These are phyloP conservation scores for Helotiales sp. DNA, from an alignment of 2,329 filamentous ascomycete species.

Conservation along the genomic window DNA sequence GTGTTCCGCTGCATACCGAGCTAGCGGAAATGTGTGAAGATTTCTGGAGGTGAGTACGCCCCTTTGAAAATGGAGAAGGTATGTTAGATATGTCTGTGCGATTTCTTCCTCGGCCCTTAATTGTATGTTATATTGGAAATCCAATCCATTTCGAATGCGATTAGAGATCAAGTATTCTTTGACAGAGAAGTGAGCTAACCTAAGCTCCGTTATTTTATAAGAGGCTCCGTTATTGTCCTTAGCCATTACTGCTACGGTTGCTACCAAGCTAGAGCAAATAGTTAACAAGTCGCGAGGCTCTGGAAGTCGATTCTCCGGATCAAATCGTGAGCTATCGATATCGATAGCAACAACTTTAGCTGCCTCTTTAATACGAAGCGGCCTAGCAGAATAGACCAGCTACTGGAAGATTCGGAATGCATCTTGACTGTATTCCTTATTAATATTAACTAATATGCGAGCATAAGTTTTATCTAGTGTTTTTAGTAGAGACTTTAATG, in stretches of 20 bases:
- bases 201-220: neutral
- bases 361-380: slow-evolving; percentile 31
- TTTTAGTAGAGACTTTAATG: slow-evolving; percentile 16
- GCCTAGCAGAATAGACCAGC: slow-evolving; percentile 29
- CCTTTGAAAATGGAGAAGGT: slow-evolving; percentile 2
- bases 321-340: slow-evolving; percentile 22
- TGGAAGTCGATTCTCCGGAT: slow-evolving; percentile 29
- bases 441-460: slow-evolving; percentile 28
- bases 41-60: neutral
- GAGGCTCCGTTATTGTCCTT: neutral
- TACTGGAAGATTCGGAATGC: slow-evolving; percentile 31
- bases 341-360: slow-evolving; percentile 34
- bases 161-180: slow-evolving; percentile 7
- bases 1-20: neutral
- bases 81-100: neutral
- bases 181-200: neutral
- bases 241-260: neutral
- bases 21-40: neutral
- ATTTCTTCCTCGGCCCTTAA: neutral
- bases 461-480: slow-evolving; percentile 29
- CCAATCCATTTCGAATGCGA: neutral
- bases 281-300: slow-evolving; percentile 27
- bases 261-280: slow-evolving; percentile 3
- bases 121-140: slow-evolving; percentile 1
- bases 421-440: slow-evolving; percentile 19